These are phyloP conservation scores for Lunasporangiospora selenospora DNA, from an alignment of 192 early-diverging fungal species.

Conservation along the genomic window DNA sequence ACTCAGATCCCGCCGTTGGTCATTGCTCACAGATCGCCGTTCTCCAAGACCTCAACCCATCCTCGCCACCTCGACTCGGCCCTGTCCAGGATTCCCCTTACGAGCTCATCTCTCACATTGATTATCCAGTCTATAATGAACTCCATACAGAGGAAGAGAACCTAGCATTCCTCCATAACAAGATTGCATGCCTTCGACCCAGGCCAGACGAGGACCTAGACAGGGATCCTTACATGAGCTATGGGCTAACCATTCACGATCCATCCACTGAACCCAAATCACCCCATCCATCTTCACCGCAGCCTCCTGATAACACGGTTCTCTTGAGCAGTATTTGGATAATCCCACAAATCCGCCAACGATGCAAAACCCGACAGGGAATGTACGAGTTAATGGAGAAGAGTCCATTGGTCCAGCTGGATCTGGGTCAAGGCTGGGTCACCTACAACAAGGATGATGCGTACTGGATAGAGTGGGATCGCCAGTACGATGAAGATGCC, in stretches of 20 bases:
- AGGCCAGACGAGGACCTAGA: neutral
- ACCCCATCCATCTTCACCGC: neutral
- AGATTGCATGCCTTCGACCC: constrained; percentile 31
- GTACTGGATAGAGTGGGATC: constrained; percentile 26
- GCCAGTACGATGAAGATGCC: constrained; percentile 5
- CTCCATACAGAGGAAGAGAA: constrained; percentile 49
- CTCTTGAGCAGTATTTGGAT: constrained; percentile 51
- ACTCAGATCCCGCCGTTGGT: constrained; percentile 55
- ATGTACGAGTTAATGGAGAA: constrained; percentile 40
- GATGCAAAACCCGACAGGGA: constrained; percentile 49
- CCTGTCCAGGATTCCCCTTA: constrained; percentile 9
- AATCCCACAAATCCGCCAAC: constrained; percentile 52
- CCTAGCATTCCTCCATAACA: constrained; percentile 39
- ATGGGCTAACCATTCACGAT: constrained; percentile 8
- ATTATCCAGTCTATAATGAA: constrained; percentile 58
- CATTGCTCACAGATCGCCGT: constrained; percentile 81
- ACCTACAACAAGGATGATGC: constrained; percentile 10
- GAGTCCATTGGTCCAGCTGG: constrained; percentile 21
- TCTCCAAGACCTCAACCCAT: constrained; percentile 44
- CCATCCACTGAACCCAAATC: neutral
- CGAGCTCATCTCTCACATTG: constrained; percentile 48
- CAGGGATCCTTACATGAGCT: neutral
- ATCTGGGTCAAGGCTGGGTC: constrained; percentile 7
- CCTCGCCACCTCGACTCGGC: neutral
- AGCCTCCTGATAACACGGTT: neutral